phyloP scores from a whole-genome alignment of 2,329 filamentous ascomycete genomes.

The Penicillium brasilianum region DNA sequence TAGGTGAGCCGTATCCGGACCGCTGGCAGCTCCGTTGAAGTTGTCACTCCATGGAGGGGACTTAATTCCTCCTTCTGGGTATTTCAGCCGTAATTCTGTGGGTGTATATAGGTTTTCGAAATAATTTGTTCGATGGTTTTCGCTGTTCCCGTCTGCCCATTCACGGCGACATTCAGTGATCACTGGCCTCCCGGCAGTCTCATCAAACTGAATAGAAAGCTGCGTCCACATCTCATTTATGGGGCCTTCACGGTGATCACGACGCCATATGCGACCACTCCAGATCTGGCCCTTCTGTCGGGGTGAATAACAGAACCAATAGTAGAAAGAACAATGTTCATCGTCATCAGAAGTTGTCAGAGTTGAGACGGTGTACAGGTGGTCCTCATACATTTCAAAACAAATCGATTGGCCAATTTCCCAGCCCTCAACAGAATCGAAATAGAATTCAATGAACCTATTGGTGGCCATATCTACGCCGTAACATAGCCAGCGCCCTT shows the following conservation, averaged over 20 bases:
- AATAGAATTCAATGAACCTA: no score
- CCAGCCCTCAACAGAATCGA: no score
- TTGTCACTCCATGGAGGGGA: background rate
- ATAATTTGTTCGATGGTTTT: conserved; percentile 70
- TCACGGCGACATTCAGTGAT: conserved; percentile 73
- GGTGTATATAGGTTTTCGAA: conserved; percentile 48
- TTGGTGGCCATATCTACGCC: no score
- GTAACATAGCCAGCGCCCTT: no score
- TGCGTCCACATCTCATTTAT: conserved; percentile 77
- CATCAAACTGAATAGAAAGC: conserved; percentile 65
- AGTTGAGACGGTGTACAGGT: conserved; percentile 74
- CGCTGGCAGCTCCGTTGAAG: background rate
- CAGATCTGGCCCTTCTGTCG: conserved; percentile 38
- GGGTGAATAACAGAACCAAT: conserved; percentile 67
- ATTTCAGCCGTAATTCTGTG: conserved; percentile 25
- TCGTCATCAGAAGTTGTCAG: conserved; percentile 67
- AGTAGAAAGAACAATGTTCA: conserved; percentile 70
- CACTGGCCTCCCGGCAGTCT: conserved; percentile 61
- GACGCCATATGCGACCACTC: conserved; percentile 64
- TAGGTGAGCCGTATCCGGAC: conserved; percentile 18
- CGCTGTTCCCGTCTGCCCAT: conserved; percentile 63
- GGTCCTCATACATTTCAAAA: conserved; percentile 35
- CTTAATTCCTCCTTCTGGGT: conserved; percentile 5
- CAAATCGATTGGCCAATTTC: no score
- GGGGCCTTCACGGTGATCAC: conserved; percentile 70